phyloP scores from a whole-genome alignment of 2,329 filamentous ascomycete species.

The Sarocladiaceae sp. region DNA sequence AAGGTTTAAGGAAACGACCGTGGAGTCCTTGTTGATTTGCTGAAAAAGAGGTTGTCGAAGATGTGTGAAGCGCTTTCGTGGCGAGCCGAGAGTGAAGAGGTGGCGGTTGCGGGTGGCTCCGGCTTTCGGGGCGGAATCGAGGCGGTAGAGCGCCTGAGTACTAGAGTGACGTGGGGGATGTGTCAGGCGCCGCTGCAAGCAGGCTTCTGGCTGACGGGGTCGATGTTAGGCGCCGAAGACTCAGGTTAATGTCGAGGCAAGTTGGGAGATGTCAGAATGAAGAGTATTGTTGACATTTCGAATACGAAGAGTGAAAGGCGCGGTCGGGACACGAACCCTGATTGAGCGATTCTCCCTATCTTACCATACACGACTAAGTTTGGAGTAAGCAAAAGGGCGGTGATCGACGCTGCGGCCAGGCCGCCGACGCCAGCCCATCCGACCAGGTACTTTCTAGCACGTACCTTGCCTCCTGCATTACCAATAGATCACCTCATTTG shows the following conservation, averaged over 20 bases:
- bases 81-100: not conserved
- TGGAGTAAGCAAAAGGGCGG: not conserved
- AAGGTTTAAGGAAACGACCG: no score
- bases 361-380: not conserved
- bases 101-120: conserved; percentile 7
- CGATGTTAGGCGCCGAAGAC: no score
- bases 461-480: not conserved
- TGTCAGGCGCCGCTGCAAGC: not conserved
- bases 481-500: not conserved
- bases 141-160: no score
- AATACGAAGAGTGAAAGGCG: no score
- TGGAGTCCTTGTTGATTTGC: no score
- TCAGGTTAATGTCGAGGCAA: no score
- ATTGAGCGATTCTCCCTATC: no score
- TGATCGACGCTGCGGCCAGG: not conserved
- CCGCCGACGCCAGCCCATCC: not conserved
- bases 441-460: not conserved
- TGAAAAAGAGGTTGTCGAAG: not conserved
- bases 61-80: not conserved
- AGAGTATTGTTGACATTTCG: no score
- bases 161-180: conserved; percentile 1
- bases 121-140: conserved; percentile 4
- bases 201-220: no score
- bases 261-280: no score
- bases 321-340: no score